Evolutionary conservation across 2,329 filamentous ascomycete species (phyloP), one percentile per base, ranked within the genome.

Genomic region (Trichoderma asperellum): DNA sequence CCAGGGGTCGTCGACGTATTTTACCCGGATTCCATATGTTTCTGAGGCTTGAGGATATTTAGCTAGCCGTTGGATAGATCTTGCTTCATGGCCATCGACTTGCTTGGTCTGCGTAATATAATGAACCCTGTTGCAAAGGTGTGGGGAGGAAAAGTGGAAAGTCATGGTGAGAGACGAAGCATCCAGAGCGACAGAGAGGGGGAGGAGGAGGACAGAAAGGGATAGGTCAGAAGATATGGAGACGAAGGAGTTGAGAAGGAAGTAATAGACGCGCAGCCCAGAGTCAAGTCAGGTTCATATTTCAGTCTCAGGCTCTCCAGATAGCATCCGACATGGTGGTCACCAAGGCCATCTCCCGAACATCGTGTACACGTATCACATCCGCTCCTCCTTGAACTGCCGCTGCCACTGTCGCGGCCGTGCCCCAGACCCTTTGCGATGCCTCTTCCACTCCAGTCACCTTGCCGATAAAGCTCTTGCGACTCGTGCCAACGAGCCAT

Each of bases 261-360:
- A 40, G 21, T 10, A 32, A 40, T 49, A 14, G 34, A 49, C 16
- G 8, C n/a, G 11, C 8, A 12, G 35, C 62, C 34, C 18, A 29
- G 24, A 34, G 16, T n/a, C 40, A 16, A 21, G 21, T 37, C 18
- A n/a, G 8, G 29, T n/a, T 35, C 2, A 21, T 21, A 18, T n/a
- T 37, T 35, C 21, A 56, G 16, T 21, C 40, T 66, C 47, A 81
- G 52, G 82, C 81, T 74, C 92, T 85, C 88, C 92, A 97, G 67
- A 97, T 94, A n/a, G 94, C 94, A 85, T 98, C 95, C 10, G 93
- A 89, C 90, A 98, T 95, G 77, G 87, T 91, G 1, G 89, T 89
- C 37, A 97, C 94, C 80, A 93, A 87, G 52, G 81, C 84, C 95
- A 98, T 98, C 83, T 96, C 92, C 68, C 84, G 81, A 16, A 94